Conservation (phyloP, 768 basidiomycete species). For the Leccinum longicurvipes region DNA sequence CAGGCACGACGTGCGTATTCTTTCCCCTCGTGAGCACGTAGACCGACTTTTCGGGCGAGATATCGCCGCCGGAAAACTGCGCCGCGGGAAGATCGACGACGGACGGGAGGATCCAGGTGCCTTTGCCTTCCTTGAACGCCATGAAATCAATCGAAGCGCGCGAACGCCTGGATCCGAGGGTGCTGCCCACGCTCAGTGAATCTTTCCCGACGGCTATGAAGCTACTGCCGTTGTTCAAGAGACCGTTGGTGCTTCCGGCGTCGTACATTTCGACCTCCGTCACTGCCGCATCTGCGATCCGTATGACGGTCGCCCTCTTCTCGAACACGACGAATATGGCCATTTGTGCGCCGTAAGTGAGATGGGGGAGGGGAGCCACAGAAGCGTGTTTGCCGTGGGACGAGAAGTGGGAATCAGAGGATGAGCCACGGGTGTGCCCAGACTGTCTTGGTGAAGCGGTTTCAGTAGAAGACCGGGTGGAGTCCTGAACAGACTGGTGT, state of each 20-base stretch:
- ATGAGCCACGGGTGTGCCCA: slow-evolving; percentile 42
- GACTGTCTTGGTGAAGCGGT: slow-evolving; percentile 25
- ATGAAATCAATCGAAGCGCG: slow-evolving; percentile 44
- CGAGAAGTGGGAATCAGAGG: slow-evolving; percentile 37
- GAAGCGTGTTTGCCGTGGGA: slow-evolving; percentile 25
- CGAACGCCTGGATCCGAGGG: slow-evolving; percentile 32
- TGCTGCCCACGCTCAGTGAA: slow-evolving; percentile 22
- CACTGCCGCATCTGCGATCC: slow-evolving; percentile 75
- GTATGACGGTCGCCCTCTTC: slow-evolving; percentile 84
- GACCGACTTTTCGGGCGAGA: slow-evolving; percentile 38
- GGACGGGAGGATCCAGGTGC: slow-evolving; percentile 27
- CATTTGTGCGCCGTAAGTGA: slow-evolving; percentile 66
- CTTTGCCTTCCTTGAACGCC: slow-evolving; percentile 36
- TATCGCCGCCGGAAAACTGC: slow-evolving; percentile 15
- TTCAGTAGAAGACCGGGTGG: slow-evolving; percentile 43
- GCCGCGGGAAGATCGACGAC: slow-evolving; percentile 23
- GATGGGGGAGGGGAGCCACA: slow-evolving; percentile 29
- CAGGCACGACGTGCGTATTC: slow-evolving; percentile 62
- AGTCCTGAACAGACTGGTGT: slow-evolving; percentile 60
- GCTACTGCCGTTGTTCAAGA: slow-evolving; percentile 17
- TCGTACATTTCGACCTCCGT: slow-evolving; percentile 70
- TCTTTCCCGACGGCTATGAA: slow-evolving; percentile 20
- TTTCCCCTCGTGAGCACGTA: slow-evolving; percentile 69
- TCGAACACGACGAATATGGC: slow-evolving; percentile 83
- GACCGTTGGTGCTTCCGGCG: slow-evolving; percentile 8